These are phyloP conservation scores for Calocera viscosa DNA, from an alignment of 768 basidiomycete genomes.

Conservation along the genomic window DNA sequence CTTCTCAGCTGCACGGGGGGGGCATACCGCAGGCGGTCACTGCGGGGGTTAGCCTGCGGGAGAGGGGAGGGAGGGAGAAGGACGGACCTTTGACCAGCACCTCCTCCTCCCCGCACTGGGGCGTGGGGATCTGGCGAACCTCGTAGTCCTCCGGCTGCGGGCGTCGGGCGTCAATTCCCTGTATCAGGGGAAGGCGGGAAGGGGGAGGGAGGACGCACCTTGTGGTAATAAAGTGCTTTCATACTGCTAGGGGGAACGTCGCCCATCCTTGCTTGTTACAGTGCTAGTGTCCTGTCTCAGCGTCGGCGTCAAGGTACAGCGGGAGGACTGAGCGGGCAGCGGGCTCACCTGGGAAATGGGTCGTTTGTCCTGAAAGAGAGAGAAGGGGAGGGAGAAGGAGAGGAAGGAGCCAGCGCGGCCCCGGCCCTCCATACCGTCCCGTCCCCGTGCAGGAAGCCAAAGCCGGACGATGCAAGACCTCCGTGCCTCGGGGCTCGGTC, in stretches of 20 bases:
- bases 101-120: conserved; percentile 51
- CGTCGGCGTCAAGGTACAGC: no score
- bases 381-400: background rate
- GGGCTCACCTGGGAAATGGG: no score
- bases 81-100: conserved; percentile 57
- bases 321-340: no score
- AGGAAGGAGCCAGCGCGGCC: background rate
- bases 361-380: no score
- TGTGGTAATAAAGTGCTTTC: conserved; percentile 1
- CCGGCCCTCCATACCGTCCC: background rate
- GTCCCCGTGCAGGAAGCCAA: no score
- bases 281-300: background rate
- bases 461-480: no score
- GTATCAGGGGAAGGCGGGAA: no score
- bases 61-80: conserved; percentile 5
- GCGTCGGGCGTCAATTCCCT: no score
- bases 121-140: conserved; percentile 55
- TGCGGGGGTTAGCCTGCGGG: background rate
- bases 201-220: background rate
- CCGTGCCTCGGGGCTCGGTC: no score
- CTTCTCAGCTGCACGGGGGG: background rate
- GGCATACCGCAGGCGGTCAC: conserved; percentile 10
- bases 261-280: background rate
- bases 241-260: background rate
- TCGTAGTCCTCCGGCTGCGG: conserved; percentile 52